Base-by-base conservation (phyloP, 1,139 yeast species). In the Lodderomyces jiufengensis region DNA sequence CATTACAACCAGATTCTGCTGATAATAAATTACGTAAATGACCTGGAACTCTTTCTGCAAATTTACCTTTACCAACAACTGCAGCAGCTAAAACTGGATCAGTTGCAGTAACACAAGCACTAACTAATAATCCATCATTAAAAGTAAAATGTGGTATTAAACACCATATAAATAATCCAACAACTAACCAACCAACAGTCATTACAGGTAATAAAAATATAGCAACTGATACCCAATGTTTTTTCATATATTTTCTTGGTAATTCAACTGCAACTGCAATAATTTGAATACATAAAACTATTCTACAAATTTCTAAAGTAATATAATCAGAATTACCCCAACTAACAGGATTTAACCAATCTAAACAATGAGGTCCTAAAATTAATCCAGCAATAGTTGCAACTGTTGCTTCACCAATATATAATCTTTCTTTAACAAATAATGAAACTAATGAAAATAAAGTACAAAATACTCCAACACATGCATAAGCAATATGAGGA, bases 61-160 rank as follows among this genome's bases (percentile, higher is more conserved):
- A 92, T 53, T 90, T 88, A 46, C 98, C 97, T 53, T 86, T 86
- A 66, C 98, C 97, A 14, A 92, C 97, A 13, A 92, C 97, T 0
- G 98, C 97, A 26, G 96, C 95, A 1, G 98, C 98, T 54, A 92
- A 71, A 35, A 92, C 95, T 4, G 98, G 98, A 61, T 92, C 98
- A 0, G 98, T 92, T 3, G 98, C 97, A 0, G 98, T 92, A 27
- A 92, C 80, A 62, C 98, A 92, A 1, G 97, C 97, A 21, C 95
- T 77, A 1, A 92, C 80, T 34, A 85, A 70, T 32, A 92, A 71
- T 5, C 90, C 85, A 40, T 84, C 84, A 11, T 85, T 63, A 63
- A 90, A 90, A 43, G 73, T 66, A 41, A 92, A 70, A n/a, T 84
- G 80, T 0, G 97, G 97, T 23, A 92, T 81, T 24, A 92, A 69